Conservation (phyloP, 108 stramenopile genomes). For the Cyclotella sp. region DNA sequence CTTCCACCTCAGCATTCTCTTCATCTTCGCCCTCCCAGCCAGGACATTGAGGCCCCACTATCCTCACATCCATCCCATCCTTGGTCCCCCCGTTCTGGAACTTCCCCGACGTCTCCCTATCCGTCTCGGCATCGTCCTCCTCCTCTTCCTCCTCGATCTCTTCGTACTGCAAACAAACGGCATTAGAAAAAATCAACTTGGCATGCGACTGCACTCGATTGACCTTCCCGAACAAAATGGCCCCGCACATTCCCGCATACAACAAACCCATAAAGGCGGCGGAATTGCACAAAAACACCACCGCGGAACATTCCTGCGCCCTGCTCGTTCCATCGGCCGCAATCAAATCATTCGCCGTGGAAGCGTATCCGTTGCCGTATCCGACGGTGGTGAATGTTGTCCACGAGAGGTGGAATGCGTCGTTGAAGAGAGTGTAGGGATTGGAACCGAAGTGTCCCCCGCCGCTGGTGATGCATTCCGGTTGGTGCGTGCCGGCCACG, state of each 20-base stretch:
- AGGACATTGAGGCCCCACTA: background rate
- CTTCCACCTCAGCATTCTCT: background rate
- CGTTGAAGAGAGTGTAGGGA: constrained; percentile 50
- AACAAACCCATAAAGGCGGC: constrained; percentile 80
- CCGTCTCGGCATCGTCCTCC: constrained; percentile 28
- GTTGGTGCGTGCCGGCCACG: constrained; percentile 21
- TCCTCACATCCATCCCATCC: background rate
- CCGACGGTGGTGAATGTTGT: constrained; percentile 79
- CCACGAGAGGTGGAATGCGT: constrained; percentile 79
- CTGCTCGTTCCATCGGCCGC: constrained; percentile 25
- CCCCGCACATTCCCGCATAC: constrained; percentile 81
- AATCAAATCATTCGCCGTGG: constrained; percentile 57
- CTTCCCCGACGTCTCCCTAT: background rate
- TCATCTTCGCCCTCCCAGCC: background rate
- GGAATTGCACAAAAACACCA: constrained; percentile 70
- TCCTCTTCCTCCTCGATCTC: constrained; percentile 40
- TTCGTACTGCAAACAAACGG: constrained; percentile 74
- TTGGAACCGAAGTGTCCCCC: constrained; percentile 37
- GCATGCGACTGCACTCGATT: constrained; percentile 75
- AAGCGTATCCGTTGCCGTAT: constrained; percentile 73
- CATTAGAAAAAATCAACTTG: constrained; percentile 68
- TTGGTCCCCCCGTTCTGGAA: background rate
- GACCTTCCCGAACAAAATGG: constrained; percentile 84
- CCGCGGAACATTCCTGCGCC: constrained; percentile 54
- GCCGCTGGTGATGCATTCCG: constrained; percentile 33